Evolutionary conservation across 2,329 filamentous ascomycete genomes (phyloP).

Genomic region (Nemania diffusa): DNA sequence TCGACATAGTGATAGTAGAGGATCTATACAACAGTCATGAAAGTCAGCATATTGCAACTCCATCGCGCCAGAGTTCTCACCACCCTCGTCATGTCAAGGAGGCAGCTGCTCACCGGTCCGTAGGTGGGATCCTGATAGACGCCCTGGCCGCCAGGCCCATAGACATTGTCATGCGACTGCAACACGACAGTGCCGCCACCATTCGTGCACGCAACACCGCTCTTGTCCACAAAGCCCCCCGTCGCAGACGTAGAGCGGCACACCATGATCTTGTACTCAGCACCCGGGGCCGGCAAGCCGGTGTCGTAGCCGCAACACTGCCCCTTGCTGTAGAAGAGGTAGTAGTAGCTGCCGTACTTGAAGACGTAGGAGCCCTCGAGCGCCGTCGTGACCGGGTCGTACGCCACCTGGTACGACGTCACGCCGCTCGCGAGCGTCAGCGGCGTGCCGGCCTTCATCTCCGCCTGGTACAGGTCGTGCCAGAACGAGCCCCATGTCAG

Average conservation of each 20-base stretch:
- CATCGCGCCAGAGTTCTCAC: not conserved
- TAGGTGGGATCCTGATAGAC: slow-evolving; percentile 50
- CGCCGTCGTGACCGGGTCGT: slow-evolving; percentile 60
- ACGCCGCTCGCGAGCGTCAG: slow-evolving; percentile 61
- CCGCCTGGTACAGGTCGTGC: slow-evolving; percentile 69
- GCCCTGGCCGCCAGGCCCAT: slow-evolving; percentile 72
- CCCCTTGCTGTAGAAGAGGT: slow-evolving; percentile 69
- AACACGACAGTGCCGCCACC: slow-evolving; percentile 70
- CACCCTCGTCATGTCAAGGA: not conserved
- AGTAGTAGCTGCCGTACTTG: slow-evolving; percentile 65
- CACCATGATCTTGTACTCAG: slow-evolving; percentile 71
- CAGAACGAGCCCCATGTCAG: slow-evolving; percentile 77
- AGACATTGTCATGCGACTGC: slow-evolving; percentile 67
- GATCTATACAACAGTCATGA: slow-evolving; percentile 48
- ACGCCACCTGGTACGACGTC: slow-evolving; percentile 61
- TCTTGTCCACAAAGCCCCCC: slow-evolving; percentile 56
- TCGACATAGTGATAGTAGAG: slow-evolving; percentile 58
- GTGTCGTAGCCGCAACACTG: slow-evolving; percentile 67
- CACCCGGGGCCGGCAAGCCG: slow-evolving; percentile 59
- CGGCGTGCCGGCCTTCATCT: slow-evolving; percentile 52
- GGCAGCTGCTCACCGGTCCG: slow-evolving; percentile 42
- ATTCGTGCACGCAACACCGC: slow-evolving; percentile 41
- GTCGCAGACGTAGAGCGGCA: slow-evolving; percentile 64
- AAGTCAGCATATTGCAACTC: not conserved
- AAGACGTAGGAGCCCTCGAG: slow-evolving; percentile 66